Conservation (phyloP, 2,329 filamentous ascomycete species). For the Hirsutella thompsonii region DNA sequence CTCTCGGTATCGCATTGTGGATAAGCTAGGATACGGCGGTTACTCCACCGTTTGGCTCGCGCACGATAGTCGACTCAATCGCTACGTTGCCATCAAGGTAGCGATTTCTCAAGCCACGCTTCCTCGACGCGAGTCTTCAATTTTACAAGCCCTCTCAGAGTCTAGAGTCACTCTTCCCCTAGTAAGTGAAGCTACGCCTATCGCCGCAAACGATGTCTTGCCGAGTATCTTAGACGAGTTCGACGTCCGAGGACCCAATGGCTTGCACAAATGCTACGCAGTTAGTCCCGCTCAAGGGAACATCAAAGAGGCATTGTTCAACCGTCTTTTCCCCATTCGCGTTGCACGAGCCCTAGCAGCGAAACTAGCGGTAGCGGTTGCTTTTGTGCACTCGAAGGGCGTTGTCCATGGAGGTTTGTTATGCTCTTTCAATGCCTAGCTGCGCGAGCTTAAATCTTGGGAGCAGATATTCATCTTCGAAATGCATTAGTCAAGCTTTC, state of each 20-base stretch:
- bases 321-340: neutral
- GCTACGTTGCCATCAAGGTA: slow-evolving; percentile 6
- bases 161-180: neutral
- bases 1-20: slow-evolving; percentile 20
- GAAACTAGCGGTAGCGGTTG: slow-evolving; percentile 9
- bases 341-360: slow-evolving; percentile 1
- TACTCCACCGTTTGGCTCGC: slow-evolving; percentile 28
- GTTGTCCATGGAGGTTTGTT: slow-evolving; percentile 12
- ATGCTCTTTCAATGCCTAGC: neutral
- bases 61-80: slow-evolving; percentile 12
- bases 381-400: slow-evolving; percentile 12
- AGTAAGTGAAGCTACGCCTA: neutral
- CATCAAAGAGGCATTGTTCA: neutral
- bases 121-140: neutral
- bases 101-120: neutral
- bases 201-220: neutral
- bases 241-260: slow-evolving; percentile 2
- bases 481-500: slow-evolving; percentile 9
- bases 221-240: slow-evolving; percentile 2
- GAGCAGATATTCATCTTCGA: slow-evolving; percentile 12
- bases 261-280: slow-evolving; percentile 1
- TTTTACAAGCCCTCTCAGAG: neutral
- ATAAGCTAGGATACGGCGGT: slow-evolving; percentile 24
- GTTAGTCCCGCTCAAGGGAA: neutral
- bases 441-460: neutral